Percentiles rank a stretch among this genome's conserved stretches.
Conservation (phyloP, 192 early-diverging fungal species). For the Coemansia sp. region DNA sequence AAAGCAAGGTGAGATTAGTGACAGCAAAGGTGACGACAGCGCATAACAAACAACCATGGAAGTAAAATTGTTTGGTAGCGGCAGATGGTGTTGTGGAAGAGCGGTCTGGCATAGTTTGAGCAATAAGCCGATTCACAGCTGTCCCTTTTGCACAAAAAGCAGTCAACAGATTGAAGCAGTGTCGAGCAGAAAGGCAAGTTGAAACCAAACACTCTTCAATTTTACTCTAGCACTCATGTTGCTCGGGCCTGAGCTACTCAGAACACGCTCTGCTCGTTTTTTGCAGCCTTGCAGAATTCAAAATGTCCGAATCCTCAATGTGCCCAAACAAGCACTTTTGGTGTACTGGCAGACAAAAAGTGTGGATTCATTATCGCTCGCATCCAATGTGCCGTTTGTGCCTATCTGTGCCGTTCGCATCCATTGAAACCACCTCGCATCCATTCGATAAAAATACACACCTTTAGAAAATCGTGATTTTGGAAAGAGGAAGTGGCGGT, state of each 20-base stretch:
- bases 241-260: too few species aligned
- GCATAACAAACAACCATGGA: too few species aligned
- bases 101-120: too few species aligned
- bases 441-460: slow-evolving; percentile 16
- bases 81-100: too few species aligned
- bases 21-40: too few species aligned
- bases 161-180: too few species aligned
- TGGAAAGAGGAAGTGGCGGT: slow-evolving; percentile 11
- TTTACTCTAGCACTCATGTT: too few species aligned
- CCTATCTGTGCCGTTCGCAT: background rate
- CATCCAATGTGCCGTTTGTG: background rate
- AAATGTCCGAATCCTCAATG: background rate
- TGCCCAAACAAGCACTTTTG: slow-evolving; percentile 5
- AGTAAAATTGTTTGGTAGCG: too few species aligned
- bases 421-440: slow-evolving; percentile 12
- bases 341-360: background rate
- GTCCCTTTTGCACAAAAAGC: too few species aligned
- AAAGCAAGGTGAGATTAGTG: background rate
- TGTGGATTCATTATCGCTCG: background rate
- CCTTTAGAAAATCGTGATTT: slow-evolving; percentile 19
- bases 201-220: too few species aligned
- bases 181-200: too few species aligned
- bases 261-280: background rate
- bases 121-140: too few species aligned
- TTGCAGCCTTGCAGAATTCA: slow-evolving; percentile 33